Conservation (phyloP, 371 early-diverging fungal species). For the Thermomucor indicae-seudaticae region DNA sequence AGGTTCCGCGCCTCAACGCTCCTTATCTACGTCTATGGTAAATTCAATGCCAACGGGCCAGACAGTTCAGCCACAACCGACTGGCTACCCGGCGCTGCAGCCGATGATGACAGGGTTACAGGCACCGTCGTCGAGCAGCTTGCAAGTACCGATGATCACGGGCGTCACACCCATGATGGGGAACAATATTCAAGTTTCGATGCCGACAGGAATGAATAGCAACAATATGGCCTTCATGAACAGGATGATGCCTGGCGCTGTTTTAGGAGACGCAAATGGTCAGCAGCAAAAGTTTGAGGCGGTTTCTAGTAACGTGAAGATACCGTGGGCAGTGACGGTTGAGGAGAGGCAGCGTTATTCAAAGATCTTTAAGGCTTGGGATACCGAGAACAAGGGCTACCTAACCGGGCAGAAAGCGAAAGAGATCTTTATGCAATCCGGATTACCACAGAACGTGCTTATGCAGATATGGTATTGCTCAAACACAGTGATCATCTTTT, state of each 20-base stretch:
- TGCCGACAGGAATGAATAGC: constrained; percentile 40
- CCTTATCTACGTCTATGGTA: constrained; percentile 13
- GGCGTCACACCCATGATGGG: constrained; percentile 19
- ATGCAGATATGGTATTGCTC: constrained; percentile 77
- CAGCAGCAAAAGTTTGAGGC: constrained; percentile 21
- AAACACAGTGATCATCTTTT: background rate
- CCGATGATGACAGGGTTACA: constrained; percentile 13
- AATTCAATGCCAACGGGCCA: constrained; percentile 4
- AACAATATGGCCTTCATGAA: constrained; percentile 39
- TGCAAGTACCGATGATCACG: constrained; percentile 37
- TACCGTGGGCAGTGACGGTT: constrained; percentile 77
- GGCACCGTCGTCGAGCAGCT: constrained; percentile 10
- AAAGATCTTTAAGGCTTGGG: constrained; percentile 87
- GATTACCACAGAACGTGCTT: constrained; percentile 71
- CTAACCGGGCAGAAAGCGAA: constrained; percentile 76
- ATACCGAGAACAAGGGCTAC: constrained; percentile 70
- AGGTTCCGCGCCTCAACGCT: constrained; percentile 6
- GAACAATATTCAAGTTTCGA: constrained; percentile 18
- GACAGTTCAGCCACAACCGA: constrained; percentile 1
- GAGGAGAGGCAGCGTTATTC: constrained; percentile 80
- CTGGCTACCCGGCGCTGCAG: constrained; percentile 6
- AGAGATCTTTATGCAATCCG: constrained; percentile 85
- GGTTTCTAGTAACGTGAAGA: constrained; percentile 29
- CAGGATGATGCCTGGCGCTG: constrained; percentile 45
- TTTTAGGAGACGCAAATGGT: background rate